These are phyloP conservation scores for Mycena vulgaris DNA, from an alignment of 768 basidiomycete species.

Conservation along the genomic window DNA sequence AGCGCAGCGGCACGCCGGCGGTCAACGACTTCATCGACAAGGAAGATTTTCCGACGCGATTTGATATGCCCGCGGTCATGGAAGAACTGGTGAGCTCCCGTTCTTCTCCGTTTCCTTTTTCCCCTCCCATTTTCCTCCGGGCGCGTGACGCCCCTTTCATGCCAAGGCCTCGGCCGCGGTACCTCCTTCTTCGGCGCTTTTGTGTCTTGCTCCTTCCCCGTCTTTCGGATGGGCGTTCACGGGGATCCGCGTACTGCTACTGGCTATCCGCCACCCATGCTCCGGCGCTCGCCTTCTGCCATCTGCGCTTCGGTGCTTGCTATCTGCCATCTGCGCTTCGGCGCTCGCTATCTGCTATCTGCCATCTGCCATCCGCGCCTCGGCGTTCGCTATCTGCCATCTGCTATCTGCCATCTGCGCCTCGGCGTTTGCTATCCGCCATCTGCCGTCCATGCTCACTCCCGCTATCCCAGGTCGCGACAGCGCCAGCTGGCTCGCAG, in stretches of 20 bases:
- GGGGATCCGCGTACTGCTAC: neutral
- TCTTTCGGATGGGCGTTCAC: no score
- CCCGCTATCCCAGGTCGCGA: slow-evolving; percentile 34
- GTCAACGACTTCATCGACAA: slow-evolving; percentile 38
- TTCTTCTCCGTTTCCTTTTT: neutral
- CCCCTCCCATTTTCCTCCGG: slow-evolving; percentile 21
- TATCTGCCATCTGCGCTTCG: neutral
- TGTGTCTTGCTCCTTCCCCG: no score
- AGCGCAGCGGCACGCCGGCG: slow-evolving; percentile 7
- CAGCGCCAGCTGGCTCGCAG: slow-evolving; percentile 37
- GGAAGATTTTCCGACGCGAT: slow-evolving; percentile 32
- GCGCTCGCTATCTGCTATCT: neutral
- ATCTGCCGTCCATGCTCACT: no score
- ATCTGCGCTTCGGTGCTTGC: neutral
- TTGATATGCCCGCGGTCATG: slow-evolving; percentile 32
- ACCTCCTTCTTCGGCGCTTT: neutral
- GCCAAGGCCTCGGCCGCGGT: neutral
- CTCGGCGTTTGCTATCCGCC: no score
- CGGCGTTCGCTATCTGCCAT: neutral
- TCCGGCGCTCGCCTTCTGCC: neutral
- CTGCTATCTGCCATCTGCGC: neutral
- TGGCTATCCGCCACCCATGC: neutral
- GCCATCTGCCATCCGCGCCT: neutral
- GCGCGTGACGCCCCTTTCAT: neutral
- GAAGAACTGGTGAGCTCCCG: slow-evolving; percentile 34